These are phyloP conservation scores for Mycena rosella DNA, from an alignment of 768 basidiomycete genomes.

Conservation along the genomic window DNA sequence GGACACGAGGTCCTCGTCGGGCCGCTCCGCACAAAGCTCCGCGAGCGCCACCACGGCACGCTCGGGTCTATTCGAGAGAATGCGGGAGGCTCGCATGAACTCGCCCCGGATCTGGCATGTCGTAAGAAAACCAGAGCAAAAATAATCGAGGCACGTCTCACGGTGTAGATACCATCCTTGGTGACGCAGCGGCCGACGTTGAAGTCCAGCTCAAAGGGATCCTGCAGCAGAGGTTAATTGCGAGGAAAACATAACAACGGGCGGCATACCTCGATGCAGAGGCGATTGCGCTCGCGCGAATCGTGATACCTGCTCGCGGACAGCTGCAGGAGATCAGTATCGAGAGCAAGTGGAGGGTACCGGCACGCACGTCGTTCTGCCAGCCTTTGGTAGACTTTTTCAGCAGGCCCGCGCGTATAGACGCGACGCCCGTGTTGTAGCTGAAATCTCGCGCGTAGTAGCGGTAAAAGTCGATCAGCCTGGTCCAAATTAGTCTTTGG, in stretches of 20 bases:
- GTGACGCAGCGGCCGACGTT: slow-evolving; percentile 98
- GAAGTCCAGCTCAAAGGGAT: slow-evolving; percentile 96
- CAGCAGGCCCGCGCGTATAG: slow-evolving; percentile 88
- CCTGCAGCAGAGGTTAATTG: slow-evolving; percentile 60
- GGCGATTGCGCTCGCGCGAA: slow-evolving; percentile 89
- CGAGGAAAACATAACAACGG: neutral
- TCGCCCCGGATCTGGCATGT: slow-evolving; percentile 90
- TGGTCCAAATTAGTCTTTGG: slow-evolving; percentile 48
- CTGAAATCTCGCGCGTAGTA: slow-evolving; percentile 95
- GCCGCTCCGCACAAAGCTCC: slow-evolving; percentile 92
- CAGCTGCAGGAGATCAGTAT: slow-evolving; percentile 49
- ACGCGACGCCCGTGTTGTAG: slow-evolving; percentile 92
- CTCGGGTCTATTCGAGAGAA: slow-evolving; percentile 83
- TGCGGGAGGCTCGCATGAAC: slow-evolving; percentile 95
- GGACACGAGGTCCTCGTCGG: slow-evolving; percentile 70
- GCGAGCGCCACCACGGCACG: slow-evolving; percentile 86
- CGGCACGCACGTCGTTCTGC: slow-evolving; percentile 85
- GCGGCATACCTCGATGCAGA: slow-evolving; percentile 90
- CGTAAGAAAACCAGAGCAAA: slow-evolving; percentile 16
- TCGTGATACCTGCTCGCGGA: slow-evolving; percentile 71
- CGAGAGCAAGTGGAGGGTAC: neutral
- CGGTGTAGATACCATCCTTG: slow-evolving; percentile 94
- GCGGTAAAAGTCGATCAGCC: slow-evolving; percentile 97
- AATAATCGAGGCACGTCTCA: slow-evolving; percentile 50
- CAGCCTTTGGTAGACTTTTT: slow-evolving; percentile 96